These are phyloP conservation scores for Symbiodinium pilosum DNA, from an alignment of 73 alveolate species.

Conservation along the genomic window DNA sequence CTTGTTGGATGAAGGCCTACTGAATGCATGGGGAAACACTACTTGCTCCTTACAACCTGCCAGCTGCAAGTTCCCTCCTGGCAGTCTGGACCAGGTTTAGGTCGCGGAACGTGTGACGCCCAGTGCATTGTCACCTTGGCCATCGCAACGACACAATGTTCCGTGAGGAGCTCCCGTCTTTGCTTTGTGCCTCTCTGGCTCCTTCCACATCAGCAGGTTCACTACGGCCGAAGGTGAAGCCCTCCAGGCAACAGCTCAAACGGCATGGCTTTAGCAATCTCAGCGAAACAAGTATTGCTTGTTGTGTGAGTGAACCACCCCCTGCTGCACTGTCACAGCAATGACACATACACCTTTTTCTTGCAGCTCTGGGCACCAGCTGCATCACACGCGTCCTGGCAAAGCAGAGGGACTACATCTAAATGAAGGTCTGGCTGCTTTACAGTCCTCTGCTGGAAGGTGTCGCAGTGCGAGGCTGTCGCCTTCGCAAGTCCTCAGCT, in stretches of 20 bases:
- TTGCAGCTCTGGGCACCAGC: too few species aligned
- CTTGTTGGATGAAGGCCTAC: not conserved
- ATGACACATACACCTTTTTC: not conserved
- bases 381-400: too few species aligned
- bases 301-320: not conserved
- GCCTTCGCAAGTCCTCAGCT: not conserved
- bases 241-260: not conserved
- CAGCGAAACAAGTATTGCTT: not conserved
- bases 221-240: slow-evolving; percentile 89
- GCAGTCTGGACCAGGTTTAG: slow-evolving; percentile 93
- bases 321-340: not conserved
- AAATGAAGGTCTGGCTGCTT: too few species aligned
- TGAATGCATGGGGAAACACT: not conserved
- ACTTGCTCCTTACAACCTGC: not conserved
- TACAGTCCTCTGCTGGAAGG: not conserved
- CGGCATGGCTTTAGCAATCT: not conserved
- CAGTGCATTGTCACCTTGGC: slow-evolving; percentile 61
- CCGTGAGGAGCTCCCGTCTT: too few species aligned
- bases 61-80: too few species aligned
- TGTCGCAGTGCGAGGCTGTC: not conserved
- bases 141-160: too few species aligned
- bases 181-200: slow-evolving; percentile 60
- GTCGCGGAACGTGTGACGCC: slow-evolving; percentile 93
- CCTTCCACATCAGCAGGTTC: slow-evolving; percentile 94
- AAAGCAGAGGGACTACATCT: too few species aligned